Conservation (phyloP, 768 basidiomycete species). For the Suillus americanus region DNA sequence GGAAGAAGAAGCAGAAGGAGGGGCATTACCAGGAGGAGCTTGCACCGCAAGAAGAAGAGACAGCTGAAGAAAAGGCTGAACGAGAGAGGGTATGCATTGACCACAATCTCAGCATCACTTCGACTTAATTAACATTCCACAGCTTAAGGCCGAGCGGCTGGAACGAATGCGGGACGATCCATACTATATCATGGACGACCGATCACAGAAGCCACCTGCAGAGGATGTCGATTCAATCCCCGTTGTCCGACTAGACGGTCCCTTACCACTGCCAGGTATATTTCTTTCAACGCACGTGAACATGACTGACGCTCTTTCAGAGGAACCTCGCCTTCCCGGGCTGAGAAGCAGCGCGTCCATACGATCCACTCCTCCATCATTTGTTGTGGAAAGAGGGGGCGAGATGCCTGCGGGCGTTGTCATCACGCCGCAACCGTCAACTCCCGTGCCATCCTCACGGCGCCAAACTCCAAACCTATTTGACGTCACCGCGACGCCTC, state of each 20-base stretch:
- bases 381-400: conserved; percentile 72
- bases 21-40: conserved; percentile 24
- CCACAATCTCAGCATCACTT: not conserved
- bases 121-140: conserved; percentile 13
- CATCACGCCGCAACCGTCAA: conserved; percentile 22
- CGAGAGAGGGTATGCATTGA: conserved; percentile 59
- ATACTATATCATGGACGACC: conserved; percentile 81
- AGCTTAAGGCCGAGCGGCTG: conserved; percentile 76
- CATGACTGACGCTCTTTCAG: conserved; percentile 31
- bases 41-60: conserved; percentile 47
- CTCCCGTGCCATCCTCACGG: conserved; percentile 29
- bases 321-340: conserved; percentile 43
- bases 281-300: not conserved
- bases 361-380: conserved; percentile 44
- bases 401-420: conserved; percentile 78
- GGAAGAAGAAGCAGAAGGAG: conserved; percentile 46
- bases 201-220: conserved; percentile 34
- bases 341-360: conserved; percentile 40
- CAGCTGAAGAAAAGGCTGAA: conserved; percentile 57
- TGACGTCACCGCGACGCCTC: conserved; percentile 34
- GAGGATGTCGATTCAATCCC: conserved; percentile 92
- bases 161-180: conserved; percentile 85
- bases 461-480: conserved; percentile 25
- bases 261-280: conserved; percentile 39
- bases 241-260: conserved; percentile 78